These are phyloP conservation scores for Russula lepida DNA, from an alignment of 768 basidiomycete species.

Conservation along the genomic window DNA sequence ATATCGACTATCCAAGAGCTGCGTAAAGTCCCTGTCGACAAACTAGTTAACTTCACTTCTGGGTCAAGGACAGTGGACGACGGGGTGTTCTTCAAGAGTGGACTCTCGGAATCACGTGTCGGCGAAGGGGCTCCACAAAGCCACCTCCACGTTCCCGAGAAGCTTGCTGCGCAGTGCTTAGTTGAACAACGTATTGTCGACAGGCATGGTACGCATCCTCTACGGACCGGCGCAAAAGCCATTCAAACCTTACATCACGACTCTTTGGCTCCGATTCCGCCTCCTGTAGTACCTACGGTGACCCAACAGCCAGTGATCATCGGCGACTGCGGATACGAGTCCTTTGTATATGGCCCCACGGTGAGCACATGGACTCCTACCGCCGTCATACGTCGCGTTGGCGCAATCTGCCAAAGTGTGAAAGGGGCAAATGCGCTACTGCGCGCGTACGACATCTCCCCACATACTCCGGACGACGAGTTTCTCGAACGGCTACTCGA, in stretches of 20 bases:
- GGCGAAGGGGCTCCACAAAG: constrained; percentile 28
- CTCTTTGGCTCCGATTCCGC: constrained; percentile 15
- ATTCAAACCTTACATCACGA: constrained; percentile 16
- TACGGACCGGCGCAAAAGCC: constrained; percentile 9
- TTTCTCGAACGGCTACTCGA: constrained; percentile 63
- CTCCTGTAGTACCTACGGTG: constrained; percentile 16
- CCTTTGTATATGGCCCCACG: constrained; percentile 51
- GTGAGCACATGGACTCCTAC: constrained; percentile 56
- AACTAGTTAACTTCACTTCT: constrained; percentile 39
- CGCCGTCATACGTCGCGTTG: constrained; percentile 56
- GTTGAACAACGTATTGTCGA: constrained; percentile 11
- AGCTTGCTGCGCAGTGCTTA: constrained; percentile 26
- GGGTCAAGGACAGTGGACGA: constrained; percentile 58
- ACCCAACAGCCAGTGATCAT: constrained; percentile 62
- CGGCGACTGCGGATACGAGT: constrained; percentile 61
- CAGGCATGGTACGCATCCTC: constrained; percentile 18
- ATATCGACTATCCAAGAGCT: constrained; percentile 53
- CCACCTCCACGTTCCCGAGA: constrained; percentile 25
- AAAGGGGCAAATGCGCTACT: constrained; percentile 51
- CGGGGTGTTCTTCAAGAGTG: constrained; percentile 54
- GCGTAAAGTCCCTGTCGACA: constrained; percentile 47
- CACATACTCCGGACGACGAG: constrained; percentile 55
- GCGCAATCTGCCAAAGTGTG: constrained; percentile 67
- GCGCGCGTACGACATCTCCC: constrained; percentile 62
- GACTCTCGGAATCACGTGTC: constrained; percentile 45